Conservation (phyloP, 345 rosid species). For the Moricandia moricandioides region DNA sequence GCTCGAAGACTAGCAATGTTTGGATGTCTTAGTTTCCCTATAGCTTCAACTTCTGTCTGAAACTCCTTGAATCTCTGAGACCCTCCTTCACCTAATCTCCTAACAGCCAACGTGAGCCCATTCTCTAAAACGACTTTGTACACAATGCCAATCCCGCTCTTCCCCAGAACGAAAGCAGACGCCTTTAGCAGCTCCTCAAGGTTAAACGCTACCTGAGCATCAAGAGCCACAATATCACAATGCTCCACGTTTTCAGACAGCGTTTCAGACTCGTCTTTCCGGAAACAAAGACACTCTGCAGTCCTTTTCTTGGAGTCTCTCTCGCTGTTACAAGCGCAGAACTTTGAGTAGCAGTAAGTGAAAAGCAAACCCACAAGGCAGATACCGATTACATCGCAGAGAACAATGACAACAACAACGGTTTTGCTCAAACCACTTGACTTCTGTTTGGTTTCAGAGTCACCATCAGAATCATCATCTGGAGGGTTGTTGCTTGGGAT, state of each 20-base stretch:
- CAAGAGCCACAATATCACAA: conserved; percentile 73
- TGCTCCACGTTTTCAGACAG: conserved; percentile 75
- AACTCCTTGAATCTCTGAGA: conserved; percentile 95
- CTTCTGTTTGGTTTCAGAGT: conserved; percentile 41
- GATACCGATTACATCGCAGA: conserved; percentile 81
- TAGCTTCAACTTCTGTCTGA: conserved; percentile 93
- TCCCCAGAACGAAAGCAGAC: conserved; percentile 91
- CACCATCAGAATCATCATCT: conserved; percentile 36
- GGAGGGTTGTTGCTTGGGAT: conserved; percentile 61
- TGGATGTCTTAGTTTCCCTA: conserved; percentile 89
- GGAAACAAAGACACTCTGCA: conserved; percentile 65
- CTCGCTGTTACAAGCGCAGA: conserved; percentile 50
- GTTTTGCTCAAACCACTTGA: conserved; percentile 62
- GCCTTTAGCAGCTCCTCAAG: conserved; percentile 95
- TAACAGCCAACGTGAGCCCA: conserved; percentile 78
- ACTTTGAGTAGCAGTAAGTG: conserved; percentile 74
- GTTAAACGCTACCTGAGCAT: conserved; percentile 74
- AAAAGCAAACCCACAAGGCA: conserved; percentile 80
- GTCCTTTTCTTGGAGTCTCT: conserved; percentile 57
- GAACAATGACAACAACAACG: conserved; percentile 63
- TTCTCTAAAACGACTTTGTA: conserved; percentile 96
- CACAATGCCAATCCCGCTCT: conserved; percentile 94
- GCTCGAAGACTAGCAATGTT: conserved; percentile 84
- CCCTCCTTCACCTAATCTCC: conserved; percentile 96
- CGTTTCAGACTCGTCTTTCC: conserved; percentile 76